Evolutionary conservation across 345 rosid species (phyloP).

Genomic region (Dipteronia sinensis): DNA sequence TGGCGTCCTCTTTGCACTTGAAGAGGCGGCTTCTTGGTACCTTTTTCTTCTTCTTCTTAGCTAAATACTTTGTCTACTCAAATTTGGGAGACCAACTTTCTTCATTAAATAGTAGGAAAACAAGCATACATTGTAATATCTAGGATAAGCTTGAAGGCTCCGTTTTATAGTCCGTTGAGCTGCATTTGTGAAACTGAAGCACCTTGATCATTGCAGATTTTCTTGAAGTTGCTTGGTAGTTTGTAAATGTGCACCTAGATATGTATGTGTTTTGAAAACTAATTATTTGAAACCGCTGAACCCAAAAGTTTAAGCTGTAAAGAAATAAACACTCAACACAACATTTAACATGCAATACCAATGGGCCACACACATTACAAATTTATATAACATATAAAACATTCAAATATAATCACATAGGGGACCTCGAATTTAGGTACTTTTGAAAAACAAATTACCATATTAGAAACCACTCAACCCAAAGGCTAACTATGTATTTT

Average conservation of each 20-base stretch:
- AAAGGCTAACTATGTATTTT: background rate
- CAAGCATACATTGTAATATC: background rate
- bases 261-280: background rate
- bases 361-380: background rate
- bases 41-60: slow-evolving; percentile 8
- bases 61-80: background rate
- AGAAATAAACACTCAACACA: too few relatives aligned
- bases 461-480: background rate
- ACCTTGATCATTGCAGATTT: slow-evolving; percentile 1
- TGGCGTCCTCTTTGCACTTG: slow-evolving; percentile 55
- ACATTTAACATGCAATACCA: background rate
- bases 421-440: background rate
- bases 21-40: slow-evolving; percentile 62
- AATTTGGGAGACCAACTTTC: background rate
- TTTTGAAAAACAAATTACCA: background rate
- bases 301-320: background rate
- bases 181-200: background rate
- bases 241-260: background rate
- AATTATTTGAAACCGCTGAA: background rate
- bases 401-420: background rate
- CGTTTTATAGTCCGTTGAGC: background rate
- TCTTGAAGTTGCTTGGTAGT: slow-evolving; percentile 14
- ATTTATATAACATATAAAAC: background rate
- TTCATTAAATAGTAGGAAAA: background rate
- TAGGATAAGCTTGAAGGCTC: background rate